Evolutionary conservation across 169 alveolate species (phyloP), one percentile per base, ranked within the genome.

Genomic region (Neospora caninum): DNA sequence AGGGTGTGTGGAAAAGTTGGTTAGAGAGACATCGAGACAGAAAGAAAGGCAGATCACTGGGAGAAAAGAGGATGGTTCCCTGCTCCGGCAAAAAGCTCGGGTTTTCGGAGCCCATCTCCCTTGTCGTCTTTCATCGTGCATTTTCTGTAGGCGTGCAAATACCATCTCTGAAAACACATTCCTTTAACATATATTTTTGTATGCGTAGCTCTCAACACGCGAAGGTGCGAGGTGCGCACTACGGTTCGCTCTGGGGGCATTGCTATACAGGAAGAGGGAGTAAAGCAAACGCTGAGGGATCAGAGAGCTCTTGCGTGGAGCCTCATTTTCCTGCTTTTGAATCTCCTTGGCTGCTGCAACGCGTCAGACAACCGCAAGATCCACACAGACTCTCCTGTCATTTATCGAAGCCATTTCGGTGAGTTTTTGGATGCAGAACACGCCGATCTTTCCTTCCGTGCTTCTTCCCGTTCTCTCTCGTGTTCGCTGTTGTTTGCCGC

Each of bases 281-380:
- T 13, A 13, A 49, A 49, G 4, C 22, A 49, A 13, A 13, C 13
- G 58, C 58, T 49, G 58, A 13, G 58, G 22, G 13, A 4, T 4
- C 58, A 49, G 58, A 49, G 58, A 49, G 13, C 22, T 4, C 13
- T 13, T 49, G 58, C 58, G 4, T 4, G 13, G 4, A 7, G 22
- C 4, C 13, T 49, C 58, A 49, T 49, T 49, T 49, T 49, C 13
- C 58, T 49, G 4, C n/a, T 64, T 64, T 64, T 64, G 64, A 7
- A 18, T 53, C 27, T 10, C 64, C 27, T 64, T 22, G 31, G 73
- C 7, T 64, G 25, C 31, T 64, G 73, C n/a, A 27, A 7, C 16
- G 31, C 20, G 73, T 22, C 86, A 78, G 86, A 78, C 45, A 78
- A 78, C 20, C 86, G 86, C 49, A 38, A 36, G 86, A 78, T 78